Evolutionary conservation across 208 protist genomes (phyloP).

Genomic region (Crithidia fasciculata): DNA sequence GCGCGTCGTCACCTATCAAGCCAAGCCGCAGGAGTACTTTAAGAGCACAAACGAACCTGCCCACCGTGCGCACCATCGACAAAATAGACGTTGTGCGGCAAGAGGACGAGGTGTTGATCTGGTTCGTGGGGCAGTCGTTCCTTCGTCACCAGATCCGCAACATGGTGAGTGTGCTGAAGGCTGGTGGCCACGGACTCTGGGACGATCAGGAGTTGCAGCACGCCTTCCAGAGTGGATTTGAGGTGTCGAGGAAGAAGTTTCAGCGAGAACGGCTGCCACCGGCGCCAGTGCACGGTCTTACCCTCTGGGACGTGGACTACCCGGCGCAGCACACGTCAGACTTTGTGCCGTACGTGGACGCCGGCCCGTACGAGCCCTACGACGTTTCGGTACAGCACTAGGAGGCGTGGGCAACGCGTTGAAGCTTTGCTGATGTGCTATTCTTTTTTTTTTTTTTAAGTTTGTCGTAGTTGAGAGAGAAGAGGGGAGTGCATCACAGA

Average conservation of each 20-base stretch:
- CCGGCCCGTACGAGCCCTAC: constrained; percentile 75
- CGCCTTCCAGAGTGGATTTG: constrained; percentile 74
- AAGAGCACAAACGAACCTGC: constrained; percentile 76
- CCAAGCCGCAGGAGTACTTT: constrained; percentile 70
- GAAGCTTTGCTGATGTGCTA: too few species aligned
- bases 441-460: too few species aligned
- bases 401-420: too few species aligned
- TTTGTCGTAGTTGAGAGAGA: too few species aligned
- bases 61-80: constrained; percentile 84
- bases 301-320: constrained; percentile 90
- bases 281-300: constrained; percentile 82
- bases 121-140: constrained; percentile 87
- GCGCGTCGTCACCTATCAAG: constrained; percentile 60
- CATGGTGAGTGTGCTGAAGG: constrained; percentile 87
- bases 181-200: constrained; percentile 78
- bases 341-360: constrained; percentile 75
- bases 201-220: constrained; percentile 82
- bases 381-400: constrained; percentile 37
- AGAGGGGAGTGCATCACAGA: too few species aligned
- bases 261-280: constrained; percentile 70
- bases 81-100: constrained; percentile 83
- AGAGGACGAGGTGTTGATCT: constrained; percentile 89
- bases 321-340: constrained; percentile 64
- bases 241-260: constrained; percentile 76
- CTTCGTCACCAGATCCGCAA: constrained; percentile 89